Percentiles rank a stretch among this genome's conserved stretches.
Evolutionary conservation across 2,329 filamentous ascomycete genomes (phyloP).

Genomic region (Colletotrichum karsti): DNA sequence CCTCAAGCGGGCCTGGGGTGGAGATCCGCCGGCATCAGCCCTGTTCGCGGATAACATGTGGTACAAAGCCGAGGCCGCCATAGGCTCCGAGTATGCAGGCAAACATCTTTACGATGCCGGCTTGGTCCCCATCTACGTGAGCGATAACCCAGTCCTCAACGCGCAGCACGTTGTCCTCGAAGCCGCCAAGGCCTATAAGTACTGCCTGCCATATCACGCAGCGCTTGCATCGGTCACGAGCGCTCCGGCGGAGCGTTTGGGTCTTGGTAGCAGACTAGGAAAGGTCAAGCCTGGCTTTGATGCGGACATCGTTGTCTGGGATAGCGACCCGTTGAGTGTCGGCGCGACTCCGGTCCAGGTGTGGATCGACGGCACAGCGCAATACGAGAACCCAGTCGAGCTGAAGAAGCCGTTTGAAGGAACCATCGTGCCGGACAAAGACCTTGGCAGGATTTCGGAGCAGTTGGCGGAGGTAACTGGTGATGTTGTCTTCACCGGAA

Average conservation of each 20-base stretch:
- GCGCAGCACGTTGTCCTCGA: conserved; percentile 76
- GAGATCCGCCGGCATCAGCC: conserved; percentile 61
- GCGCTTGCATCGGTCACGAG: conserved; percentile 67
- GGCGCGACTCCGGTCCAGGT: conserved; percentile 68
- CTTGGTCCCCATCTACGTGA: conserved; percentile 72
- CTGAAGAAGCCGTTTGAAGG: conserved; percentile 56
- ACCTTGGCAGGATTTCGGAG: conserved; percentile 49
- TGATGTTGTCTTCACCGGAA: conserved; percentile 63
- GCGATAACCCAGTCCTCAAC: conserved; percentile 75
- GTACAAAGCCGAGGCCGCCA: conserved; percentile 74
- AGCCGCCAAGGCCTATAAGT: conserved; percentile 66
- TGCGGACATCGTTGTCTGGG: conserved; percentile 70
- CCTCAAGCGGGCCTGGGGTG: conserved; percentile 64
- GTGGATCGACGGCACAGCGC: conserved; percentile 69
- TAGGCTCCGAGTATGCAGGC: conserved; percentile 71
- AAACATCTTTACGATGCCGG: conserved; percentile 72
- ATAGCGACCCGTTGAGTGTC: conserved; percentile 68
- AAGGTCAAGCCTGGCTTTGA: conserved; percentile 70
- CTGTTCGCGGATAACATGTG: conserved; percentile 78
- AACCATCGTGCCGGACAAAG: conserved; percentile 47
- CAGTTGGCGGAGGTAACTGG: conserved; percentile 42
- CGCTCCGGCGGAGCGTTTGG: conserved; percentile 65
- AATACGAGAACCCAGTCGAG: conserved; percentile 63
- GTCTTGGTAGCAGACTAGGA: conserved; percentile 64
- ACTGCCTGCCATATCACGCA: conserved; percentile 68